A percentile compares a stretch with the other conserved stretches of the same genome.
Conservation (phyloP, 1,284 basidiomycete genomes). For the Agroathelia rolfsii region DNA sequence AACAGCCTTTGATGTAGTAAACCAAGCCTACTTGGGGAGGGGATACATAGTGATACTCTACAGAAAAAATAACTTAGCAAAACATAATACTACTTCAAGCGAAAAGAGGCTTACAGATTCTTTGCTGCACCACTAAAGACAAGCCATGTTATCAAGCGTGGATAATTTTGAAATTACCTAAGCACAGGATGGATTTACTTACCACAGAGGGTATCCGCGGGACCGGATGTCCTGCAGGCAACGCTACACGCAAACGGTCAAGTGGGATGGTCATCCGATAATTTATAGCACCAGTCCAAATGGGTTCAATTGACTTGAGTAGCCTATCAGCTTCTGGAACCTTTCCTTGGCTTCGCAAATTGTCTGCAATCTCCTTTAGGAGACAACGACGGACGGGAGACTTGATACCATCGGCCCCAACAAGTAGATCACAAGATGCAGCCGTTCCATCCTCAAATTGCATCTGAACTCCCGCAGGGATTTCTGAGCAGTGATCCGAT, state of each 20-base stretch:
- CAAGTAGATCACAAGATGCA: constrained; percentile 33
- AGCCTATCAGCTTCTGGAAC: constrained; percentile 10
- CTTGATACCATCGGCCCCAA: constrained; percentile 43
- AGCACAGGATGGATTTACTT: no score
- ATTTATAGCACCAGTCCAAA: constrained; percentile 25
- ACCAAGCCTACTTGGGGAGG: no score
- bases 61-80: no score
- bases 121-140: no score
- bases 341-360: constrained; percentile 11
- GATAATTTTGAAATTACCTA: no score
- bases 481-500: constrained; percentile 9
- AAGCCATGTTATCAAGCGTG: no score
- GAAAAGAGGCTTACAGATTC: no score
- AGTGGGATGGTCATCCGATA: constrained; percentile 27
- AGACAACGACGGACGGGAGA: constrained; percentile 25
- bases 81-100: no score
- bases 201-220: no score
- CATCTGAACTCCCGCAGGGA: constrained; percentile 24
- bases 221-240: constrained; percentile 21
- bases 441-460: constrained; percentile 33
- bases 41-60: no score
- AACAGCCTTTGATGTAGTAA: no score
- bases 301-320: constrained; percentile 20
- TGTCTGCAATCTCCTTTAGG: constrained; percentile 13
- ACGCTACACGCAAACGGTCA: constrained; percentile 15